Base-by-base conservation (phyloP, 495 filamentous ascomycete genomes). In the Acidomyces sp. region DNA sequence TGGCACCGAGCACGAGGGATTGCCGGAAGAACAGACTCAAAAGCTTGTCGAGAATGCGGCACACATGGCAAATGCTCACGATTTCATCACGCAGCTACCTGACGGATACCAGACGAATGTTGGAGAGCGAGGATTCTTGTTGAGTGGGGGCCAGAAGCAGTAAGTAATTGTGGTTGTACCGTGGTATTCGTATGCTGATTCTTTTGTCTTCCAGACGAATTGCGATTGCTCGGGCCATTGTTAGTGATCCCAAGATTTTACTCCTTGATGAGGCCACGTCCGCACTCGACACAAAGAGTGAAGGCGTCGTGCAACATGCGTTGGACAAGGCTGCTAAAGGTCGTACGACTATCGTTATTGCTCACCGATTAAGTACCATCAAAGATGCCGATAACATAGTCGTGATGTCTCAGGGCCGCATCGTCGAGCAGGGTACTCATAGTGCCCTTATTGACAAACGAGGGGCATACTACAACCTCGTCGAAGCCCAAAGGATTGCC, bases 111-210 rank as follows among this genome's bases (percentile, higher is more conserved):
- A 94, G 51, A 96, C 90, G 0, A 82, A 92, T 47, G 90, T 97
- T 37, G 90, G 90, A 38, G 88, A 96, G 59, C 80, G 90, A 31
- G 90, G 90, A 10, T 93, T 93, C 59, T 61, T 94, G 28, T 68
- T 97, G 25, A 87, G 80, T 39, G 90, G 90, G 58, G 90, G 90
- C 20, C 90, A 97, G 62, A 95, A 94, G 58, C 90, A 97, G n/a
- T n/a, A n/a, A n/a, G n/a, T n/a, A n/a, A n/a, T n/a, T n/a, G n/a
- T n/a, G n/a, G n/a, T n/a, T n/a, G n/a, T n/a, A n/a, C n/a, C n/a
- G n/a, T n/a, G n/a, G n/a, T n/a, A n/a, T n/a, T n/a, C n/a, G n/a
- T n/a, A n/a, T n/a, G n/a, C n/a, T n/a, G n/a, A n/a, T n/a, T n/a
- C n/a, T n/a, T n/a, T n/a, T n/a, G n/a, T n/a, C n/a, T n/a, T n/a